These are phyloP conservation scores for Amanita thiersii DNA, from an alignment of 768 basidiomycete genomes.

Conservation along the genomic window DNA sequence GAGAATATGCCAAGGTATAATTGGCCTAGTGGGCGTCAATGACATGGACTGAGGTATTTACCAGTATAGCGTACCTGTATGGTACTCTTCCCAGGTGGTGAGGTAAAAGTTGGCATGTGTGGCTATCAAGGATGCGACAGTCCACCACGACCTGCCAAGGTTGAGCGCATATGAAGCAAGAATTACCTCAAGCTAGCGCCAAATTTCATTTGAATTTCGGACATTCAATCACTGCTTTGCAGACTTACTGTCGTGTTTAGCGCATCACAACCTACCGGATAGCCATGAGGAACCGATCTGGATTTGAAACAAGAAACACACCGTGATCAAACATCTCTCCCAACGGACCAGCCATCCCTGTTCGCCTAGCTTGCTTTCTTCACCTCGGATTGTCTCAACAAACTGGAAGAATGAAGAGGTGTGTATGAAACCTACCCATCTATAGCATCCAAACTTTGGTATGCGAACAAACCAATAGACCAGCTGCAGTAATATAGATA, in stretches of 20 bases:
- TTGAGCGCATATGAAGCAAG: conserved; percentile 81
- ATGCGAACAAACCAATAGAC: conserved; percentile 82
- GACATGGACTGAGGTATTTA: neutral
- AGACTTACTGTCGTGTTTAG: conserved; percentile 81
- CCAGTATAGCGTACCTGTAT: conserved; percentile 53
- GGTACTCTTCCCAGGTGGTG: conserved; percentile 81
- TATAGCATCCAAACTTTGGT: conserved; percentile 85
- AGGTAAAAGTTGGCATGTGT: conserved; percentile 75
- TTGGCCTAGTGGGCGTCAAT: conserved; percentile 40
- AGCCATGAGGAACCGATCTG: neutral
- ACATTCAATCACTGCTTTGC: neutral
- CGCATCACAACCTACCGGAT: conserved; percentile 72
- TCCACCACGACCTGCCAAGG: conserved; percentile 95
- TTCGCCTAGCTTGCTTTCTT: conserved; percentile 92
- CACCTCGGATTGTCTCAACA: conserved; percentile 6
- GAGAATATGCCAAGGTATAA: conserved; percentile 90
- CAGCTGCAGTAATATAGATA: conserved; percentile 42
- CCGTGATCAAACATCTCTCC: conserved; percentile 99
- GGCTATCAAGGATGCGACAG: conserved; percentile 76
- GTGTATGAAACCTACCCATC: conserved; percentile 56
- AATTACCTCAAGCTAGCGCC: conserved; percentile 71
- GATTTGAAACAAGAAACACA: conserved; percentile 18
- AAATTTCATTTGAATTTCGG: neutral
- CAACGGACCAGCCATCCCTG: conserved; percentile 95
- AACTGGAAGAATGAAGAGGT: conserved; percentile 7